Base-by-base conservation (phyloP, 2,329 filamentous ascomycete genomes). In the Elsinoe australis region DNA sequence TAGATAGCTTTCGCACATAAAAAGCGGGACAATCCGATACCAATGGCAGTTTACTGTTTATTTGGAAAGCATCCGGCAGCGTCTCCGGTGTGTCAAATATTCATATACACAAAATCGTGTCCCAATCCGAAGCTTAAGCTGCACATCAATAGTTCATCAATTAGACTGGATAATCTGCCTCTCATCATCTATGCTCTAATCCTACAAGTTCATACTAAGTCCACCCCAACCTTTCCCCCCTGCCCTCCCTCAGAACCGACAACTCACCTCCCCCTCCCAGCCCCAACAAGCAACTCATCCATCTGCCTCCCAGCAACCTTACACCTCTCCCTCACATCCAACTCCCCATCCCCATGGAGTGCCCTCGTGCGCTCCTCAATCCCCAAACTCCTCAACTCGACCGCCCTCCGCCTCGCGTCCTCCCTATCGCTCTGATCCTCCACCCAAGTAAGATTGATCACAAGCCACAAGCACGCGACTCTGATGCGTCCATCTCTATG, bases 401-500 rank as follows among this genome's bases (percentile, higher is more conserved):
- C 63, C 0, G 82, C 83, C 46, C 92, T 76, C 56, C 82, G 75
- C 22, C 75, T 71, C 53, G 83, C 86, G 7, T 76, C 78, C 17
- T 73, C 69, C 15, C 72, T 69, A 56, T 95, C 88, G 22, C 67
- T 73, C 5, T 76, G 73, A 57, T 90, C 83, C 53, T 95, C 89
- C 53, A 82, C 75, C 73, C 83, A 94, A 0, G 86, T 85, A 34
- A 98, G 74, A 61, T 95, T 95, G 61, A 82, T 85, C 35, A 94
- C 75, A 34, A 94, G 73, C 75, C 89, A 90, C 54, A 87, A 87
- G 56, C 92, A 79, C 36, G 83, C 82, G 15, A 82, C 75, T 4
- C 90, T 81, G 5, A 98, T 82, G 33, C 84, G 79, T 36, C 78
- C 76, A 60, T 85, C 79, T 34, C 79, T 76, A 64, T 87, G 86